A percentile compares a stretch with the other conserved stretches of the same genome.
These are phyloP conservation scores for Termitomyces sp. DNA, from an alignment of 768 basidiomycete species.

Conservation along the genomic window DNA sequence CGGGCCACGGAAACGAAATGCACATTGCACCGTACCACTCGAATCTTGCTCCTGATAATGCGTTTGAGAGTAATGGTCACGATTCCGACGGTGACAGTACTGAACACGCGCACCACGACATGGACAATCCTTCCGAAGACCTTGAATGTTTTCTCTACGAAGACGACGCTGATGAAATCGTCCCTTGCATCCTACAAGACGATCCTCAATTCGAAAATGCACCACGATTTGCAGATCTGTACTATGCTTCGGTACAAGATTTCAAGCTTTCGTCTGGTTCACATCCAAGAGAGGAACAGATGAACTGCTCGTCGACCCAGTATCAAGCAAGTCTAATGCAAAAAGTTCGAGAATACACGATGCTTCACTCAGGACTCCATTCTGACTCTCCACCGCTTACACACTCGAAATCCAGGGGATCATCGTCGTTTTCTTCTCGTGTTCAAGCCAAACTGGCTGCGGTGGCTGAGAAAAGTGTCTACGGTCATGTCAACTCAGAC, in stretches of 20 bases:
- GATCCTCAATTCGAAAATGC: conserved; percentile 23
- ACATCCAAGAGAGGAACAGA: not conserved
- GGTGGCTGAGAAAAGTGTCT: conserved; percentile 1
- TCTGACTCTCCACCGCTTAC: not conserved
- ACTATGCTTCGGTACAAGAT: conserved; percentile 28
- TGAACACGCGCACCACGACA: not conserved
- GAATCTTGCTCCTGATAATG: not conserved
- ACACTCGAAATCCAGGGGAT: conserved; percentile 6
- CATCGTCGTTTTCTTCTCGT: conserved; percentile 39
- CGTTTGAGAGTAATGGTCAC: not conserved
- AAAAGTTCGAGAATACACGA: not conserved
- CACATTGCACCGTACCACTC: not conserved
- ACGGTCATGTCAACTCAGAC: not conserved
- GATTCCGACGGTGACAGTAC: not conserved
- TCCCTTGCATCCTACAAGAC: conserved; percentile 29
- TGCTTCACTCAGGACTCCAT: not conserved
- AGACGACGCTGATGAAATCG: conserved; percentile 29
- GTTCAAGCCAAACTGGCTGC: conserved; percentile 38
- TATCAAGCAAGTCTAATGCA: not conserved
- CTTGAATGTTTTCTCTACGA: not conserved
- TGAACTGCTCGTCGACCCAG: not conserved
- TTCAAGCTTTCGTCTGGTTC: conserved; percentile 2
- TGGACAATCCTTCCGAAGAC: not conserved
- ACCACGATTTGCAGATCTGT: conserved; percentile 36
- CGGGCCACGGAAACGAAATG: not conserved